phyloP scores from a whole-genome alignment of 176 grass and related monocot genomes.

The Paspalum notatum region DNA sequence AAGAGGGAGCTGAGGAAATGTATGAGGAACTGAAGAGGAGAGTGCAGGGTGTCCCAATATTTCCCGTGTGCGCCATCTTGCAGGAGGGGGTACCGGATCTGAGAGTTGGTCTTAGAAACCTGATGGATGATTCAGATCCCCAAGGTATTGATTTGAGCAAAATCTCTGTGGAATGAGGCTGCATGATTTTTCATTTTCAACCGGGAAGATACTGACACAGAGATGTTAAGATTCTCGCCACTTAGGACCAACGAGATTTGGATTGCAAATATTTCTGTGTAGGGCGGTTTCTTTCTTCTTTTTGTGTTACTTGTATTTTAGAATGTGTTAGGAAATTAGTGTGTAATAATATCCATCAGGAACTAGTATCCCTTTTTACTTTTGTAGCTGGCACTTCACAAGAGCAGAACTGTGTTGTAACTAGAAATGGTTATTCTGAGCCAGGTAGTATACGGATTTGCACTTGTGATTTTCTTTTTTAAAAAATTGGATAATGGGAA shows the following conservation, averaged over 20 bases:
- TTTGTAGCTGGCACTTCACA: neutral
- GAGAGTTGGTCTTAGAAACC: conserved; percentile 64
- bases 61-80: conserved; percentile 83
- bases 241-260: neutral
- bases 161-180: conserved; percentile 44
- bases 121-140: conserved; percentile 64
- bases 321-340: neutral
- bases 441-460: neutral
- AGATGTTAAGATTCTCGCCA: neutral
- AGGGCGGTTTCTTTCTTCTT: neutral
- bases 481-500: too few relatives aligned
- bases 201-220: neutral
- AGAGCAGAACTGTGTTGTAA: neutral
- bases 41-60: conserved; percentile 68
- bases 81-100: conserved; percentile 72
- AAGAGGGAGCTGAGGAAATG: conserved; percentile 63
- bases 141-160: conserved; percentile 57
- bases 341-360: neutral
- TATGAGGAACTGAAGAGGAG: conserved; percentile 66
- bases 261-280: neutral
- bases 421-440: neutral
- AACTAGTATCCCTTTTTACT: neutral
- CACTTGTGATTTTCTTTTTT: neutral
- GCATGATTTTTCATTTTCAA: neutral
- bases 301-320: neutral